Percentiles rank a stretch among this genome's conserved stretches.
Conservation (phyloP, 1,284 basidiomycete species). For the Naganishia albida region DNA sequence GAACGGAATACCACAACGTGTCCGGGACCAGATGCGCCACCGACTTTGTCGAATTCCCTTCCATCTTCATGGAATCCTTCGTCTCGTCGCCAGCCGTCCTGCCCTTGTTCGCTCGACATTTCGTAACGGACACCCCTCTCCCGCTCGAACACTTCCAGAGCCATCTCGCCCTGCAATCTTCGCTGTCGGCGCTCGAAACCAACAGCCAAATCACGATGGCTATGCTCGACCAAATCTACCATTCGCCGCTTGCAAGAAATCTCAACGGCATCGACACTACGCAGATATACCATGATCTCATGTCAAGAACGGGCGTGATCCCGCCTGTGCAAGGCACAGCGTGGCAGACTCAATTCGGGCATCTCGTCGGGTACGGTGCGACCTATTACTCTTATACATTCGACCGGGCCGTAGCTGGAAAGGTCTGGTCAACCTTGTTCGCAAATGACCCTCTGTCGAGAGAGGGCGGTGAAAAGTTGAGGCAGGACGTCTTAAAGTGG, state of each 20-base stretch:
- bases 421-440: slow-evolving; percentile 82
- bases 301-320: slow-evolving; percentile 71
- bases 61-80: slow-evolving; percentile 97
- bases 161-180: slow-evolving; percentile 52
- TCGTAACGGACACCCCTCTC: slow-evolving; percentile 67
- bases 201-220: slow-evolving; percentile 91
- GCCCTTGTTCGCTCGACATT: slow-evolving; percentile 68
- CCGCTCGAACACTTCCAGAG: slow-evolving; percentile 61
- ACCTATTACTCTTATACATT: slow-evolving; percentile 98
- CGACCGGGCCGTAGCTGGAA: slow-evolving; percentile 89
- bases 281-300: slow-evolving; percentile 63
- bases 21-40: slow-evolving; percentile 98
- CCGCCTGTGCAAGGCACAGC: slow-evolving; percentile 78
- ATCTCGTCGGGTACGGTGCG: slow-evolving; percentile 93
- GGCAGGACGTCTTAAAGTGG: slow-evolving; percentile 69
- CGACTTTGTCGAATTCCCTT: slow-evolving; percentile 96
- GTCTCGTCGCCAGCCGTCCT: slow-evolving; percentile 80
- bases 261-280: slow-evolving; percentile 69
- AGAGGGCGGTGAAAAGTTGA: slow-evolving; percentile 74
- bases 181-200: slow-evolving; percentile 66
- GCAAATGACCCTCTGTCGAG: slow-evolving; percentile 61
- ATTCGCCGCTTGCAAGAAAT: slow-evolving; percentile 65
- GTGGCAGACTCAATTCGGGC: slow-evolving; percentile 94
- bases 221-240: slow-evolving; percentile 84
- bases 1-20: slow-evolving; percentile 97